Evolutionary conservation across 176 grass and related monocot species (phyloP), one percentile per base, ranked within the genome.

Genomic region (Eragrostis curvula): DNA sequence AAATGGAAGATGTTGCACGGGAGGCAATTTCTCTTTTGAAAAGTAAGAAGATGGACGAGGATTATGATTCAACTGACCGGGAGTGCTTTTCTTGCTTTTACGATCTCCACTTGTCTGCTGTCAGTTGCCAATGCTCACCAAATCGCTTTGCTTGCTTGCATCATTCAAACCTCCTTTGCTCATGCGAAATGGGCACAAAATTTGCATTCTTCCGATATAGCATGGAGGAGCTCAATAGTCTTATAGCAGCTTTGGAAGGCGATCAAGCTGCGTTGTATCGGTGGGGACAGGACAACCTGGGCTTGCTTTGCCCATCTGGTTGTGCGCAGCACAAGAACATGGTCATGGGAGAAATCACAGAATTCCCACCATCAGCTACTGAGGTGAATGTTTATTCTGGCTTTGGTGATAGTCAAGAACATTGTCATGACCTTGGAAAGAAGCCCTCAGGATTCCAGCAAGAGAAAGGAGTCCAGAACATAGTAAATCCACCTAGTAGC

Each of bases 21-120:
- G 66, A 85, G 44, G 75, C 57, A 5, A 86, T 74, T 84, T 21
- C 47, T 65, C 30, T 48, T 46, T 70, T 86, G 58, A 77, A 79
- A 36, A 61, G 59, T 29, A 89, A 79, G 81, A 98, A 72, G 71
- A 93, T 95, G 85, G 86, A 86, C 61, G 80, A 29, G 36, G 58
- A 90, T 80, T 92, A 89, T 80, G 93, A 98, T 84, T 91, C 88
- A 72, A 78, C 64, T 39, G 96, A 98, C n/a, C 79, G 87, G 48
- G 96, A 95, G 73, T 98, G 96, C 66, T 98, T 93, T 89, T 89
- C 50, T 42, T 98, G 96, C 68, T 95, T 86, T 78, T 98, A 95
- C 79, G 96, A 98, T 81, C 90, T 98, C 10, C 81, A 98, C 74
- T 80, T 98, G 27, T 98, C 96, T 65, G 90, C 92, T 86, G 83